Conservation (phyloP, 305 asterid genomes). For the Euphrasia arctica region DNA sequence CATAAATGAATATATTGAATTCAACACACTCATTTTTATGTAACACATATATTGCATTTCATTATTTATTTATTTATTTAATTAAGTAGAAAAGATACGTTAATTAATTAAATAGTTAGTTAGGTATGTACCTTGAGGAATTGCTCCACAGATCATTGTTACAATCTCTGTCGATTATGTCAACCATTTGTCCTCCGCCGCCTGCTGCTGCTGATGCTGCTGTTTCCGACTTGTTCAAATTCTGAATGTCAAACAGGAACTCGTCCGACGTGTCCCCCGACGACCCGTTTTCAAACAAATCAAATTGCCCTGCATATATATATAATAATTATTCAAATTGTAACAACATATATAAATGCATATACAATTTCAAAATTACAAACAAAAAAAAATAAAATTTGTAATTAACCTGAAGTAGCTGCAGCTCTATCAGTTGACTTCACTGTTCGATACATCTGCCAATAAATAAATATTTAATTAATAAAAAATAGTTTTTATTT, state of each 20-base stretch:
- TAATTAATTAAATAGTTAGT: too few relatives aligned
- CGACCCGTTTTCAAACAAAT: conserved; percentile 61
- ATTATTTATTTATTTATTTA: too few relatives aligned
- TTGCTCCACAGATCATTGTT: conserved; percentile 51
- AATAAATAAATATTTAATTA: background rate
- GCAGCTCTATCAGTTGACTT: conserved; percentile 84
- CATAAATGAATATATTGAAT: background rate
- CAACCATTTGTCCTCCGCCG: conserved; percentile 39
- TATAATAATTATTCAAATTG: background rate
- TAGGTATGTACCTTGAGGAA: conserved; percentile 61
- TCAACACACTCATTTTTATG: too few relatives aligned
- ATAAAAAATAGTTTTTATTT: too few relatives aligned
- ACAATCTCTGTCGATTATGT: too few relatives aligned
- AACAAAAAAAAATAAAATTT: background rate
- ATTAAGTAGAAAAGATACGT: too few relatives aligned
- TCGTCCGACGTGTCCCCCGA: conserved; percentile 83
- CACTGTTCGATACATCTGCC: conserved; percentile 78
- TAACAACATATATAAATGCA: background rate
- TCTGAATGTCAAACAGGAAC: conserved; percentile 58
- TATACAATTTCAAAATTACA: too few relatives aligned
- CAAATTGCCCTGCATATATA: conserved; percentile 57
- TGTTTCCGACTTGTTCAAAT: conserved; percentile 35
- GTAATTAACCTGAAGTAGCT: conserved; percentile 59
- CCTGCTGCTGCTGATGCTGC: conserved; percentile 24
- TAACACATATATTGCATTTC: too few relatives aligned